Percentiles rank a stretch among this genome's conserved stretches.
These are phyloP conservation scores for Rhodotorula toruloides DNA, from an alignment of 768 basidiomycete genomes.

Conservation along the genomic window DNA sequence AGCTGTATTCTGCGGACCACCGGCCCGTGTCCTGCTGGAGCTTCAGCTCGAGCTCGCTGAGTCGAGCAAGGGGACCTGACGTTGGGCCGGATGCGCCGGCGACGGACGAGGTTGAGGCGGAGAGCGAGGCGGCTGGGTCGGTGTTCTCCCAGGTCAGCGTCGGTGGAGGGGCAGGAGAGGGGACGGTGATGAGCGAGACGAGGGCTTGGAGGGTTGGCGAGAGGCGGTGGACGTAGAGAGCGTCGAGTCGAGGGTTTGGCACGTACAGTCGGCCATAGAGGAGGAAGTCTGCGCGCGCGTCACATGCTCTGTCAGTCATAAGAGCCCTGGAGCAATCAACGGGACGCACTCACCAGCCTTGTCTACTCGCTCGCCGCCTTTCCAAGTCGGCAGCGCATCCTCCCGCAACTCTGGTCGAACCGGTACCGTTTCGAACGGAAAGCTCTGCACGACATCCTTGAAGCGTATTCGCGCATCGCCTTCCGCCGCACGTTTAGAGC, in stretches of 20 bases:
- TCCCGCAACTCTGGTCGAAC: slow-evolving; percentile 68
- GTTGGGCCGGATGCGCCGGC: slow-evolving; percentile 50
- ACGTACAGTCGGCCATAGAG: slow-evolving; percentile 87
- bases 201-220: slow-evolving; percentile 72
- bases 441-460: slow-evolving; percentile 84
- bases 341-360: slow-evolving; percentile 57
- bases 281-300: slow-evolving; percentile 65
- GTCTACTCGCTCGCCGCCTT: slow-evolving; percentile 71
- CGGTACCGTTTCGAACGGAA: slow-evolving; percentile 76
- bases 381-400: slow-evolving; percentile 59
- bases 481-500: slow-evolving; percentile 49
- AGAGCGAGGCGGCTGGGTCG: slow-evolving; percentile 46
- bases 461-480: slow-evolving; percentile 67
- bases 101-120: slow-evolving; percentile 51
- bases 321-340: too few relatives aligned
- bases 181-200: slow-evolving; percentile 77
- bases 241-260: slow-evolving; percentile 80
- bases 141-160: slow-evolving; percentile 32
- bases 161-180: slow-evolving; percentile 20
- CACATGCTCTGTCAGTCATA: too few relatives aligned
- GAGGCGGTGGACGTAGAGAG: slow-evolving; percentile 76
- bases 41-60: slow-evolving; percentile 61
- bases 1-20: slow-evolving; percentile 90
- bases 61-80: slow-evolving; percentile 49
- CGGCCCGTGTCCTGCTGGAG: slow-evolving; percentile 88